Percentiles rank a stretch among this genome's conserved stretches.
Evolutionary conservation across 768 basidiomycete species (phyloP).

Genomic region (Amanita inopinata): DNA sequence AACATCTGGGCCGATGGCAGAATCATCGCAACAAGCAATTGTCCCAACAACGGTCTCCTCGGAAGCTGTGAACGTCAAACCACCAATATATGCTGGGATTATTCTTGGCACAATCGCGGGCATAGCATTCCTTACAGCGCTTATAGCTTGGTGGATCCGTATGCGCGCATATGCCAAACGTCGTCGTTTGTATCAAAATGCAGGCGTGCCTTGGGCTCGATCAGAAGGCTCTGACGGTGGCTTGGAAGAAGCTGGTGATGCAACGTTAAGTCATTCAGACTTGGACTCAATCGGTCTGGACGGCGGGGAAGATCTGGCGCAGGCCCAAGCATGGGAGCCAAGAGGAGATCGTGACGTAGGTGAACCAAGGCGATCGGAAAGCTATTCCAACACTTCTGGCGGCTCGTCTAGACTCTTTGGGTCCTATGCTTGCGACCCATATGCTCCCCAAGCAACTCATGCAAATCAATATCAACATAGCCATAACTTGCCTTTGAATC

Average conservation of each 20-base stretch:
- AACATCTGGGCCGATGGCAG: neutral
- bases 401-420: neutral
- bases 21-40: neutral
- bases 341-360: conserved; percentile 33
- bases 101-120: conserved; percentile 37
- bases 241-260: conserved; percentile 16
- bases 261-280: conserved; percentile 16
- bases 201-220: conserved; percentile 27
- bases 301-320: conserved; percentile 18
- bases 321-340: conserved; percentile 25
- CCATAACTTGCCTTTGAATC: conserved; percentile 12
- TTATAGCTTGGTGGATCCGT: conserved; percentile 42
- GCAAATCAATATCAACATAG: neutral
- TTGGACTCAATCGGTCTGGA: conserved; percentile 15
- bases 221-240: conserved; percentile 16
- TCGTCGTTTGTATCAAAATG: conserved; percentile 22
- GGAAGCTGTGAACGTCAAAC: conserved; percentile 15
- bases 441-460: conserved; percentile 1
- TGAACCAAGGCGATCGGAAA: conserved; percentile 26
- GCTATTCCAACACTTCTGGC: conserved; percentile 15
- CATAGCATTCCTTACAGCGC: conserved; percentile 32
- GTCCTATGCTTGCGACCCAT: neutral
- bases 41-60: conserved; percentile 10
- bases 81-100: conserved; percentile 42
- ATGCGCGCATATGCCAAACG: conserved; percentile 26